Base-by-base conservation (phyloP, 2,329 filamentous ascomycete species). In the Triangularia setosa region DNA sequence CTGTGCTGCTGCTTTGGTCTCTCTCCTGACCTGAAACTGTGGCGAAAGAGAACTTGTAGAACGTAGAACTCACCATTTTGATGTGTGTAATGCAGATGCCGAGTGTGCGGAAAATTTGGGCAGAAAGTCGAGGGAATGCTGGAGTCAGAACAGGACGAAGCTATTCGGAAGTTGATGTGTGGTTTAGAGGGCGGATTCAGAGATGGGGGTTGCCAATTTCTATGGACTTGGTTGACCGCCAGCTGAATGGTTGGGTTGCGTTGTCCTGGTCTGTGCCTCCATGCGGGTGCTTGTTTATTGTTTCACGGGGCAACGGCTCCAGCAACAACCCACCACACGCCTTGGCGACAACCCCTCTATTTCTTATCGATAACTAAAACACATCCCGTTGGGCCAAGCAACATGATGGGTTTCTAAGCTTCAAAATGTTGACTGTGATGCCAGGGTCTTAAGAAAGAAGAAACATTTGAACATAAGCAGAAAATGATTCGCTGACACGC, bases 11-110 rank as follows among this genome's bases (percentile, higher is more conserved):
- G 57, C 58, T 64, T 65, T 62, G 67, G 55, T 58, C 61, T 60
- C 59, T 64, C 59, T 69, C 67, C 67, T 69, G 69, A 67, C 69
- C 57, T 64, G 67, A 64, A 71, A 70, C 68, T 63, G 65, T 54
- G 65, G 65, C 40, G n/a, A 23, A 48, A 21, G 35, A 62, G 65
- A 54, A 65, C 24, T 12, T 35, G 57, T 25, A 54, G 62, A 56
- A 58, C 35, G 60, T 44, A 53, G 21, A 7, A 60, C 58, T 60
- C 33, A 60, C 58, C 58, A 60, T 60, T 60, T 52, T 53, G 35
- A 44, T 60, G 57, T 59, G 16, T 57, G 25, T 48, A 27, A 16
- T 35, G 44, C 16, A 59, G 56, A 63, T 35, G 55, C 54, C 21
- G 8, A 48, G 9, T 53, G 23, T 3, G 52, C 1, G 52, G 11